Base-by-base conservation (phyloP, 164 flowering plant species). In the Liquidambar formosana region DNA sequence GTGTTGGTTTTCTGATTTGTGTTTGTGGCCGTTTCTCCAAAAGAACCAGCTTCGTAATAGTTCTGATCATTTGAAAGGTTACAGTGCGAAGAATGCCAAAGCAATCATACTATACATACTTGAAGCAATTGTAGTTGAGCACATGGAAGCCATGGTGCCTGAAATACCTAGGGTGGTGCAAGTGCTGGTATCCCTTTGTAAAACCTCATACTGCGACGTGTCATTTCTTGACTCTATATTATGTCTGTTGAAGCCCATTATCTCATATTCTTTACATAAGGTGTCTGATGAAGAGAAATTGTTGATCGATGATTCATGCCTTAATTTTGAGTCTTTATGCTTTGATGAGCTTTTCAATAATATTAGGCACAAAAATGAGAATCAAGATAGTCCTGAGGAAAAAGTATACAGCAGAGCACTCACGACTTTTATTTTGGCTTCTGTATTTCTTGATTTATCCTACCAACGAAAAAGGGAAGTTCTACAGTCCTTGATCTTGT, bases 101-200 rank as follows among this genome's bases (percentile, higher is more conserved):
- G 93, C 90, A 52, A 77, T 93, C 71, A 77, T 88, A 57, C 79
- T 89, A 18, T 89, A 82, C 74, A 64, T 83, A 58, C 88, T 93
- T 54, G 97, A 93, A 82, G 89, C 90, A 51, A 87, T 93, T 75
- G 83, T 91, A 51, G 56, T 69, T 66, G 95, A 87, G 82, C 95
- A 93, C 78, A 93, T 93, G 97, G 98, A 91, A 81, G 91, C 92
- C 10, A 79, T 93, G 84, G 83, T 89, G 44, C 93, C 96, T 45
- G 98, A 93, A 81, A 80, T 84, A 62, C 98, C 97, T 21, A 75
- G 86, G 73, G 82, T 91, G 68, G 87, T 91, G 71, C 91, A 87
- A 73, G 85, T 89, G 45, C 73, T 91, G 70, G 81, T 71, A 12
- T 84, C 92, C 10, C 75, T 93, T 16, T 87, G 94, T 64, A 76